A percentile compares a stretch with the other conserved stretches of the same genome.
phyloP scores from a whole-genome alignment of 2,329 filamentous ascomycete genomes.

The Aspergillus hortae region DNA sequence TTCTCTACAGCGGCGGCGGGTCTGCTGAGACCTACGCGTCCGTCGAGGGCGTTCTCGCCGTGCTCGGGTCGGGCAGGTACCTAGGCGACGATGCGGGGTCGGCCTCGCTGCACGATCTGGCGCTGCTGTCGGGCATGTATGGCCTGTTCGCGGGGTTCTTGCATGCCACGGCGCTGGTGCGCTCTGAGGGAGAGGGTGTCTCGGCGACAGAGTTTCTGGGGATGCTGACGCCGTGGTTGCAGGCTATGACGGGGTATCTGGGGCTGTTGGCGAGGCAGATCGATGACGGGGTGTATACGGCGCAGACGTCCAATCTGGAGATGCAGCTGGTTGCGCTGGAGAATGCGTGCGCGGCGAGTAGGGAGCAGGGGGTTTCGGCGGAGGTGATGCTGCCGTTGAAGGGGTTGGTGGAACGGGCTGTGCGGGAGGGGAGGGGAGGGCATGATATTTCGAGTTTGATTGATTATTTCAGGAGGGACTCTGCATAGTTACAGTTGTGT shows the following conservation, averaged over 20 bases:
- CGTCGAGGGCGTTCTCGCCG: not conserved
- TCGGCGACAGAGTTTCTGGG: slow-evolving; percentile 1
- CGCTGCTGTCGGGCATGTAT: slow-evolving; percentile 12
- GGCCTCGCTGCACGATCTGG: slow-evolving; percentile 13
- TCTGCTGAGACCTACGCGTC: not conserved
- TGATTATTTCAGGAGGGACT: not conserved
- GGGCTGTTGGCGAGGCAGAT: slow-evolving; percentile 9
- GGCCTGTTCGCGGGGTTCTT: slow-evolving; percentile 14
- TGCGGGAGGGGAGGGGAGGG: slow-evolving; percentile 1
- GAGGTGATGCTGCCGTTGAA: slow-evolving; percentile 4
- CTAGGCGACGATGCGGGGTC: slow-evolving; percentile 7
- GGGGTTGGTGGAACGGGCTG: slow-evolving; percentile 1
- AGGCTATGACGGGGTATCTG: slow-evolving; percentile 10
- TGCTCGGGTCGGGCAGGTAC: slow-evolving; percentile 3
- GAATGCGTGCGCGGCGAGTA: slow-evolving; percentile 4
- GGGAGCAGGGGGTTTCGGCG: slow-evolving; percentile 3
- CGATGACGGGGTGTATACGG: slow-evolving; percentile 5
- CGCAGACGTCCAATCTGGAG: slow-evolving; percentile 7
- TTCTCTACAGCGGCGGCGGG: slow-evolving; percentile 5
- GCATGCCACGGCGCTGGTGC: slow-evolving; percentile 9
- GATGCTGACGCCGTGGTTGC: slow-evolving; percentile 8
- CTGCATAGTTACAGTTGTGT: too few species aligned
- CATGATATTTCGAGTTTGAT: slow-evolving; percentile 7
- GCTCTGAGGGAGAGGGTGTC: slow-evolving; percentile 2
- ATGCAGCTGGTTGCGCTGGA: slow-evolving; percentile 9